These are phyloP conservation scores for Pseudogymnoascus sp. DNA, from an alignment of 2,329 filamentous ascomycete species.

Conservation along the genomic window DNA sequence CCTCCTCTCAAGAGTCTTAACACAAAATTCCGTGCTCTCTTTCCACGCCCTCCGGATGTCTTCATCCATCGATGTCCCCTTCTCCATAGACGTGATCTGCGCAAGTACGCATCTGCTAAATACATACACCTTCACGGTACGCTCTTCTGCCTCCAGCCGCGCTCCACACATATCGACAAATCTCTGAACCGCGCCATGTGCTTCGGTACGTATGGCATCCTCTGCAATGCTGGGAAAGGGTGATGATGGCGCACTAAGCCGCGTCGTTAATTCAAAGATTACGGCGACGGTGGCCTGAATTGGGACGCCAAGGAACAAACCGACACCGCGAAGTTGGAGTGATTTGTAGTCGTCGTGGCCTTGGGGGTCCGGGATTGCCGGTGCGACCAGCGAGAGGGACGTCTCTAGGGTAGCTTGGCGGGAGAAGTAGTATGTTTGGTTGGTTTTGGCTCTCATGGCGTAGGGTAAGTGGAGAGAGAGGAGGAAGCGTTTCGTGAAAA, in stretches of 20 bases:
- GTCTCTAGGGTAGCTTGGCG: constrained; percentile 37
- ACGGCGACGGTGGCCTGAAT: constrained; percentile 35
- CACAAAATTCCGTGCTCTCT: constrained; percentile 5
- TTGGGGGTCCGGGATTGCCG: not conserved
- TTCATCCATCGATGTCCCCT: not conserved
- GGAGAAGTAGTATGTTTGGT: constrained; percentile 41
- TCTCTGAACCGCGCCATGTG: constrained; percentile 14
- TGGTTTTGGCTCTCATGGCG: constrained; percentile 31
- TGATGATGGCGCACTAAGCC: constrained; percentile 30
- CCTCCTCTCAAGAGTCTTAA: not conserved
- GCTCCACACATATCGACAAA: constrained; percentile 23
- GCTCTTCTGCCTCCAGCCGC: constrained; percentile 32
- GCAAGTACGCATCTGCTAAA: constrained; percentile 32
- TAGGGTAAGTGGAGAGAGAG: constrained; percentile 44
- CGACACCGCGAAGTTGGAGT: constrained; percentile 33
- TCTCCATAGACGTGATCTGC: constrained; percentile 27
- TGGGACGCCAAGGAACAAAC: constrained; percentile 35
- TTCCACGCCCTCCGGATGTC: not conserved
- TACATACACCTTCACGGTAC: constrained; percentile 35
- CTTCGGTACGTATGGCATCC: constrained; percentile 26
- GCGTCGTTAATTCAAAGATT: constrained; percentile 38
- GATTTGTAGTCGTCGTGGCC: constrained; percentile 27
- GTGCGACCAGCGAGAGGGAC: constrained; percentile 23
- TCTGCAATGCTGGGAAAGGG: constrained; percentile 19
- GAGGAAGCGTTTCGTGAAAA: constrained; percentile 43